Evolutionary conservation across 2,329 filamentous ascomycete genomes (phyloP), one percentile per base, ranked within the genome.

Genomic region (Fusarium drepaniforme): DNA sequence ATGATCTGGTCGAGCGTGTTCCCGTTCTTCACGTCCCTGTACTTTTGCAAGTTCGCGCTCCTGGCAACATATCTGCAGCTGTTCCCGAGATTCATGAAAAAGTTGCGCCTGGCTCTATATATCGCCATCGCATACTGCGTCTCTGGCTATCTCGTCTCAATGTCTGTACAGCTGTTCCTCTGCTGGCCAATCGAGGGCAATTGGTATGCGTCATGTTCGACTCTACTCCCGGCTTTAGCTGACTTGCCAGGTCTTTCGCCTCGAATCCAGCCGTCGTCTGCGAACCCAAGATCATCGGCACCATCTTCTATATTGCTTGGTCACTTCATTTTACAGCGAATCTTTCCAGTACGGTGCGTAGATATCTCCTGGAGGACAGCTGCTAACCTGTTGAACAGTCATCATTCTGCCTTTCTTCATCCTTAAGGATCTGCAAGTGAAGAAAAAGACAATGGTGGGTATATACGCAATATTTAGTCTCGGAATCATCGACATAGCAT

Each of bases 1-100:
- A 8, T 65, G 4, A 61, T 69, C 16, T 77, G 74, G 74, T 64
- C 58, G 3, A 53, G 53, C 1, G 23, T 64, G 2, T 49, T 77
- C 11, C 73, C 75, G 5, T 74, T 59, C 18, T 64, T 75, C 12
- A 61, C 75, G 4, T 72, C 75, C 2, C 64, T 77, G 13, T 77
- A 76, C 11, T 68, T 77, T 9, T 77, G 70, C 59, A 77, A 77
- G 28, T 75, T 75, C 2, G 64, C 70, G 1, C 70, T 77, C 4
- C 73, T 77, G 3, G 66, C 69, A 5, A 35, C 74, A 8, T 77
- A 77, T 7, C 53, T 76, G 3, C 75, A 77, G n/a, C 25, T 77
- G 2, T 77, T 77, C 25, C 75, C 73, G 1, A 21, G 21, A 0
- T 77, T 77, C 7, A 77, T 77, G 75, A 65, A 18, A 1, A 77